A percentile compares a stretch with the other conserved stretches of the same genome.
Evolutionary conservation across 352 stramenopile species (phyloP).

Genomic region (Globisporangium cederbergense): DNA sequence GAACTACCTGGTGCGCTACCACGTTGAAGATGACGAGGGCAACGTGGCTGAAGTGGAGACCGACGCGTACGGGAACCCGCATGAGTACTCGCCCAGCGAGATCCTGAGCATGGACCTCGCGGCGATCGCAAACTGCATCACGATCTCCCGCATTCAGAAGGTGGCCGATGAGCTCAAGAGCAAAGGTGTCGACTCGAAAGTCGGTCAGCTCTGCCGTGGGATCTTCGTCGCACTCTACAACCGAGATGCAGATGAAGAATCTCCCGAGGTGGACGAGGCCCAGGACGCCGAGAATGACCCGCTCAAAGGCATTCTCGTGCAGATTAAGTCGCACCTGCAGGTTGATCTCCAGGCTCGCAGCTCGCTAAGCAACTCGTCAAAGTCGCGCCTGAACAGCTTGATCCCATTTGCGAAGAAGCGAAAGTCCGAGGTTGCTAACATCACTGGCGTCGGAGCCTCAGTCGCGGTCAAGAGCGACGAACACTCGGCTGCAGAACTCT

Average conservation of each 20-base stretch:
- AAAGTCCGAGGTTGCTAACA: neutral
- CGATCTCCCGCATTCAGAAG: slow-evolving; percentile 25
- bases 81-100: slow-evolving; percentile 43
- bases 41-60: slow-evolving; percentile 63
- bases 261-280: slow-evolving; percentile 16
- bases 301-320: slow-evolving; percentile 35
- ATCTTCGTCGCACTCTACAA: slow-evolving; percentile 66
- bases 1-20: slow-evolving; percentile 61
- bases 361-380: neutral
- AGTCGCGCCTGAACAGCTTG: slow-evolving; percentile 4
- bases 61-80: slow-evolving; percentile 54
- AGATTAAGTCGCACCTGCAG: slow-evolving; percentile 49
- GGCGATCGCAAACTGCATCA: slow-evolving; percentile 42
- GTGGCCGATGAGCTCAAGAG: slow-evolving; percentile 35
- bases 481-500: neutral
- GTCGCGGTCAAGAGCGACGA: neutral
- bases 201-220: slow-evolving; percentile 44
- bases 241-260: slow-evolving; percentile 40
- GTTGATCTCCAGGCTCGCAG: slow-evolving; percentile 17
- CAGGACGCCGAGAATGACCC: slow-evolving; percentile 24
- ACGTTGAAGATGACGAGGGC: slow-evolving; percentile 54
- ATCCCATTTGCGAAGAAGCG: slow-evolving; percentile 4
- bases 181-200: slow-evolving; percentile 20
- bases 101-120: slow-evolving; percentile 53
- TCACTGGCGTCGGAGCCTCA: neutral